Conservation (phyloP, 768 basidiomycete genomes). For the Mycena latifolia region DNA sequence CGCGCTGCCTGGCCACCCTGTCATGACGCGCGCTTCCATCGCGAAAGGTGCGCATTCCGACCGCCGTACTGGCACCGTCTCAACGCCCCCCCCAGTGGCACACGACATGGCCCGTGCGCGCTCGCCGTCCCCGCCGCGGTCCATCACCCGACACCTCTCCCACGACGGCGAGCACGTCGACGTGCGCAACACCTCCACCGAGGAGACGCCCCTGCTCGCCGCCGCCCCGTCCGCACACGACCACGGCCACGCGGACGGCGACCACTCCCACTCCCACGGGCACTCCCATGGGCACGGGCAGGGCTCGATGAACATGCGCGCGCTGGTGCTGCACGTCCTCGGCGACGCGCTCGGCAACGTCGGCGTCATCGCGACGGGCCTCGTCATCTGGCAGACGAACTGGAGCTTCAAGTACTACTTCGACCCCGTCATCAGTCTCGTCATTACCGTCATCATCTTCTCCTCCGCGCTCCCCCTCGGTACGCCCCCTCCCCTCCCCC, state of each 20-base stretch:
- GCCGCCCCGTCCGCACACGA: conserved; percentile 12
- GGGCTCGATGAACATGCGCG: conserved; percentile 98
- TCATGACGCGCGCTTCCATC: conserved; percentile 37
- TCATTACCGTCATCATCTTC: conserved; percentile 97
- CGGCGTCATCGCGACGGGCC: conserved; percentile 95
- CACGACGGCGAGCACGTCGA: conserved; percentile 39
- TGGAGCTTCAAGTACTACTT: conserved; percentile 92
- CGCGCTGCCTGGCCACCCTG: conserved; percentile 26
- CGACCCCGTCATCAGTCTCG: conserved; percentile 92
- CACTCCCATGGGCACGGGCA: conserved; percentile 63
- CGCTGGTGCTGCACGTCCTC: conserved; percentile 92
- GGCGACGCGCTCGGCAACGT: conserved; percentile 99
- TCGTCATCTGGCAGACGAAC: conserved; percentile 91
- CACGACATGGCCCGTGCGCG: conserved; percentile 78
- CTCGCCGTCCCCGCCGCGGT: conserved; percentile 54
- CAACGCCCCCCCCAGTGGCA: conserved; percentile 88
- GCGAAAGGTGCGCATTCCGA: conserved; percentile 47
- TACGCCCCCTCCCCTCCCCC: conserved; percentile 46
- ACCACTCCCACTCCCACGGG: conserved; percentile 42
- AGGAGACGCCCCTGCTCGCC: conserved; percentile 61
- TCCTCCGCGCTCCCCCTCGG: conserved; percentile 94
- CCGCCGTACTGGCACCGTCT: conserved; percentile 52
- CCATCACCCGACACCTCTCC: conserved; percentile 19
- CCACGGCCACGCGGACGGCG: conserved; percentile 35
- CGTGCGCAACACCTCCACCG: conserved; percentile 39